Conservation (phyloP, 2,329 filamentous ascomycete species). For the Arachnomyces sp. region DNA sequence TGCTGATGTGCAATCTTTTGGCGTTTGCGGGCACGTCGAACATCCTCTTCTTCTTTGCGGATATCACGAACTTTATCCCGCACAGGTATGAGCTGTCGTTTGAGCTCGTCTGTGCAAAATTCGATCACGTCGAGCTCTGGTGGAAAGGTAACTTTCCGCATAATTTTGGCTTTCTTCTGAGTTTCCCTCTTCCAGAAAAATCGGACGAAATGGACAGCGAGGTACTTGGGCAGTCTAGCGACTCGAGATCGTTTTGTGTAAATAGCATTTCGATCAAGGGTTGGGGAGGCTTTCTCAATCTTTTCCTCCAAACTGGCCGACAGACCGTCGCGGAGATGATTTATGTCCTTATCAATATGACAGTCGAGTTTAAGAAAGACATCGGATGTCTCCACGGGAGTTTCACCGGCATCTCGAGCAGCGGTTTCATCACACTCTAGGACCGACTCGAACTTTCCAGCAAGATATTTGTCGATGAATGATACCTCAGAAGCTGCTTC, state of each 20-base stretch:
- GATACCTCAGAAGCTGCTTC: slow-evolving; percentile 48
- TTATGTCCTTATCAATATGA: slow-evolving; percentile 80
- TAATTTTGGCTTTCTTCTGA: slow-evolving; percentile 98
- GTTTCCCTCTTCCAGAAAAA: slow-evolving; percentile 97
- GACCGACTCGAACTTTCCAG: slow-evolving; percentile 68
- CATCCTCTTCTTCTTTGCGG: slow-evolving; percentile 87
- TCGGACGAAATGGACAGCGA: slow-evolving; percentile 93
- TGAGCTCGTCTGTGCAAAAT: slow-evolving; percentile 88
- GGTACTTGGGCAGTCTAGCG: slow-evolving; percentile 82
- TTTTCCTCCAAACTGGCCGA: slow-evolving; percentile 74
- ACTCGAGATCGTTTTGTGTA: slow-evolving; percentile 94
- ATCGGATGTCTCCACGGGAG: slow-evolving; percentile 60
- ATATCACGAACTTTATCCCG: slow-evolving; percentile 93
- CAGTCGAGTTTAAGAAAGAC: slow-evolving; percentile 89
- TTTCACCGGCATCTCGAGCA: slow-evolving; percentile 67
- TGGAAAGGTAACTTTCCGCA: slow-evolving; percentile 96
- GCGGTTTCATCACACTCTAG: slow-evolving; percentile 77
- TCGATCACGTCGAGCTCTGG: slow-evolving; percentile 88
- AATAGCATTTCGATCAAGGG: slow-evolving; percentile 66
- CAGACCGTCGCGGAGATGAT: slow-evolving; percentile 86
- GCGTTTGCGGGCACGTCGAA: slow-evolving; percentile 83
- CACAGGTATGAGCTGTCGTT: slow-evolving; percentile 76
- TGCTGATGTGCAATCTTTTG: slow-evolving; percentile 64
- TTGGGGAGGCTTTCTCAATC: slow-evolving; percentile 79
- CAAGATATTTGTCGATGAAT: slow-evolving; percentile 87